Conservation (phyloP, 306 rosid species). For the Glycyrrhiza uralensis region DNA sequence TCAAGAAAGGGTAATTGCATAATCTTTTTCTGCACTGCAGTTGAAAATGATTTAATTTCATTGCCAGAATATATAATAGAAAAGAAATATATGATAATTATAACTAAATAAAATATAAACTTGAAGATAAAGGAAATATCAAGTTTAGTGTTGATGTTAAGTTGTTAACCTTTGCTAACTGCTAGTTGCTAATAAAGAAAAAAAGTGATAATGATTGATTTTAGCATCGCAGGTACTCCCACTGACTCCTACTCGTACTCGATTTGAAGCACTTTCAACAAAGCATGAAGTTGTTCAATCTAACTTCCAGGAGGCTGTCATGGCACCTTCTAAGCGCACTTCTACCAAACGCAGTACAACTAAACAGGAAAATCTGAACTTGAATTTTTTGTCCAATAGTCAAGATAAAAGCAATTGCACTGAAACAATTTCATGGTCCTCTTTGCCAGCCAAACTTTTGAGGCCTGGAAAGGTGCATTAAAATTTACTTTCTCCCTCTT, state of each 20-base stretch:
- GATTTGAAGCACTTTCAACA: constrained; percentile 45
- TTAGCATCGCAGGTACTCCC: constrained; percentile 46
- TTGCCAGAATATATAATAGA: neutral
- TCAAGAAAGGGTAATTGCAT: neutral
- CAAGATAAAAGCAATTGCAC: constrained; percentile 40
- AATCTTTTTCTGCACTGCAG: neutral
- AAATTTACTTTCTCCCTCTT: neutral
- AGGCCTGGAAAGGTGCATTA: constrained; percentile 72
- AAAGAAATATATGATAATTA: neutral
- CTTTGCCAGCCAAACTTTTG: constrained; percentile 65
- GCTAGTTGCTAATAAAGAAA: neutral
- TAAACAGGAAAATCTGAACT: constrained; percentile 61
- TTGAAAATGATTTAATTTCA: neutral
- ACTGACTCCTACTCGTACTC: constrained; percentile 31
- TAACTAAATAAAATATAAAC: neutral
- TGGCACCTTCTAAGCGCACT: constrained; percentile 33
- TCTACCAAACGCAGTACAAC: constrained; percentile 40
- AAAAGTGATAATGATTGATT: constrained; percentile 25
- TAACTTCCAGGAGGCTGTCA: constrained; percentile 39
- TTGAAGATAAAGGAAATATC: neutral
- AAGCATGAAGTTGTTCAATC: constrained; percentile 43
- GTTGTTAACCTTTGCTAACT: neutral
- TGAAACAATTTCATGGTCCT: constrained; percentile 59
- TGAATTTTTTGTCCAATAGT: constrained; percentile 37
- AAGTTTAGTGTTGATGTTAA: neutral